Base-by-base conservation (phyloP, 768 basidiomycete genomes). In the Fomitopsis pulvina region DNA sequence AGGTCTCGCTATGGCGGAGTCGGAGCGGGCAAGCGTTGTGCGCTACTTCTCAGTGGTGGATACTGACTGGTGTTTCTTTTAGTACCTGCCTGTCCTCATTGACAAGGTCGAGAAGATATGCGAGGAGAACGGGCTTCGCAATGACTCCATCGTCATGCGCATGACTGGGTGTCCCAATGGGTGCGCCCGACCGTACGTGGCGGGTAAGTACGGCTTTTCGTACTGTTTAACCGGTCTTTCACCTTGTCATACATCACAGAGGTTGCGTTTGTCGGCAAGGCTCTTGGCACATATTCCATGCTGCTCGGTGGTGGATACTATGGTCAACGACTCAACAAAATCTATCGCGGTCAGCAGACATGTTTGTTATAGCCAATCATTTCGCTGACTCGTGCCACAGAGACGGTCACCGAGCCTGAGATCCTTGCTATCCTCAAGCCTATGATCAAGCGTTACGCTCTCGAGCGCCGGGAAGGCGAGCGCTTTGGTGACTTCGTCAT, bases 121-220 rank as follows among this genome's bases (percentile, higher is more conserved):
- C 61, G 96, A 98, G 65, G 89, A 93, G 65, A 87, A 83, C 58
- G 95, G 95, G 18, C 73, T 98, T 37, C 77, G 95, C 41, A 85
- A 96, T 63, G 95, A 99, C 67, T 83, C 87, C 2, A 95, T 98
- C 56, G 82, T 97, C 52, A 97, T 99, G 95, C 81, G 95, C 47
- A 97, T 98, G 94, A 97, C 94, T 14, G 95, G 95, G 44, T 97
- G 94, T 58, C 91, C 91, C 2, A 93, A 92, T 60, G 92, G 91
- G 30, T 93, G 93, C 64, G 90, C 94, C 2, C 78, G 94, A 51
- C 95, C 92, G 30, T 98, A 95, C 66, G 72, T 94, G 40, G 95
- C 90, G 42, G 87, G 87, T 84, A 39, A 9, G 81, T 60, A 3
- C 38, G 28, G 30, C 44, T 40, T 32, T n/a, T 18, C 11, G 18